phyloP scores from a whole-genome alignment of 2,329 filamentous ascomycete species.

The Juglanconis juglandina region DNA sequence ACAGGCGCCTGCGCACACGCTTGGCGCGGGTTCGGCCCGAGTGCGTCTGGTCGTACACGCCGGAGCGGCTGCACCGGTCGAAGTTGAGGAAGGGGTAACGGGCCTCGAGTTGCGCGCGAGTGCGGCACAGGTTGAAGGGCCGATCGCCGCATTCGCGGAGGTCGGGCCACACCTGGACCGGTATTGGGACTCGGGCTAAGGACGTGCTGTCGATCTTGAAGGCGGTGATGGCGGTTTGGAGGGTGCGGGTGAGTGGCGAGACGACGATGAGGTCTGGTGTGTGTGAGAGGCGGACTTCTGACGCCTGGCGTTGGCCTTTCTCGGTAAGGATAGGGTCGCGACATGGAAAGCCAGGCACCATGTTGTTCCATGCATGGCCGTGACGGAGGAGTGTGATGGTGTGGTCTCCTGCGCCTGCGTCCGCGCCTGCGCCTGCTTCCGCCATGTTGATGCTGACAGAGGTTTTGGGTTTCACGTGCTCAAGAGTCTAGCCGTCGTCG shows the following conservation, averaged over 20 bases:
- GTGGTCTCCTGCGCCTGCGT: neutral
- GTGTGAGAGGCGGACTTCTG: constrained; percentile 7
- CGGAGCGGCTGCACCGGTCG: constrained; percentile 7
- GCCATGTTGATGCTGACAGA: neutral
- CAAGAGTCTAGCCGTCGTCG: too few species aligned
- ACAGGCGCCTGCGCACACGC: constrained; percentile 11
- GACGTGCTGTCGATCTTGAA: neutral
- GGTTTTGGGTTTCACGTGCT: neutral
- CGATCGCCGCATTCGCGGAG: constrained; percentile 15
- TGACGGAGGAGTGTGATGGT: constrained; percentile 14
- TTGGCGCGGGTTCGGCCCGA: constrained; percentile 9
- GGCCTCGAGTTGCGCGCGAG: constrained; percentile 9
- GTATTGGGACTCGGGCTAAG: constrained; percentile 4
- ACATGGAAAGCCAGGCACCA: constrained; percentile 15
- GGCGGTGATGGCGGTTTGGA: constrained; percentile 6
- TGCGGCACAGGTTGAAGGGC: constrained; percentile 11
- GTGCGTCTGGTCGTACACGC: constrained; percentile 11
- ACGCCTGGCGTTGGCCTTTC: constrained; percentile 1
- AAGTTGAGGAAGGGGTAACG: constrained; percentile 14
- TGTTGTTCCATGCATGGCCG: constrained; percentile 17
- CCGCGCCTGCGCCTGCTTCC: neutral
- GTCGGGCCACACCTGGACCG: constrained; percentile 11
- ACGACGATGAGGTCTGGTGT: constrained; percentile 13
- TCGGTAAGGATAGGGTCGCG: constrained; percentile 13
- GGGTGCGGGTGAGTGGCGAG: constrained; percentile 14